Conservation (phyloP, 1,284 basidiomycete genomes). For the Ustanciosporium gigantosporum region DNA sequence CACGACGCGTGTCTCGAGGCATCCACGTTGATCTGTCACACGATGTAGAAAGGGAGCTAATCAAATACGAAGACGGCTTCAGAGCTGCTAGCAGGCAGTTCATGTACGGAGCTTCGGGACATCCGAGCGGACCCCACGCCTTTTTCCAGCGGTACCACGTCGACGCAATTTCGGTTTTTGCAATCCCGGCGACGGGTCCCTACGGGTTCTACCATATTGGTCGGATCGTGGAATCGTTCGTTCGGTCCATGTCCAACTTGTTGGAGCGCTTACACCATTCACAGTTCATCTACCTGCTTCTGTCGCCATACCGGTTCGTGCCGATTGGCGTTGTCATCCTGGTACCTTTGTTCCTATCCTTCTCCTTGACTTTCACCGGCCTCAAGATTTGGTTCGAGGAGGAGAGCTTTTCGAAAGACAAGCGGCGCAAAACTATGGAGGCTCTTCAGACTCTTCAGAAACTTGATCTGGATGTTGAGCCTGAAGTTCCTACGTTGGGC, state of each 20-base stretch:
- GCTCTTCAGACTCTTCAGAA: constrained; percentile 1
- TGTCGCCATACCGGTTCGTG: constrained; percentile 44
- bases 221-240: constrained; percentile 55
- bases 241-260: constrained; percentile 57
- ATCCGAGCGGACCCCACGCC: constrained; percentile 37
- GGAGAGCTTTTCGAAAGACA: constrained; percentile 18
- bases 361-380: constrained; percentile 48
- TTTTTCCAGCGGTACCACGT: constrained; percentile 75
- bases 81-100: not conserved
- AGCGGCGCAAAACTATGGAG: constrained; percentile 8
- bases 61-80: constrained; percentile 8
- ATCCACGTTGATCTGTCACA: constrained; percentile 1
- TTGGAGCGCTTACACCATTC: constrained; percentile 60
- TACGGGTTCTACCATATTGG: constrained; percentile 94
- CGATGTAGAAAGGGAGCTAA: constrained; percentile 21
- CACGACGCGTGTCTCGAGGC: not conserved
- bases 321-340: constrained; percentile 48
- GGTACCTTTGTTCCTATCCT: constrained; percentile 46
- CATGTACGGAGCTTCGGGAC: not conserved
- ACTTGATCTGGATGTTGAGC: constrained; percentile 6
- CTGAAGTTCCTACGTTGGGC: constrained; percentile 11
- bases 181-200: constrained; percentile 81
- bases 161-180: constrained; percentile 89
- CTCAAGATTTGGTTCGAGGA: constrained; percentile 27
- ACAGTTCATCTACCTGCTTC: constrained; percentile 58